Evolutionary conservation across 2,329 filamentous ascomycete genomes (phyloP).

Genomic region (Fusarium armeniacum): DNA sequence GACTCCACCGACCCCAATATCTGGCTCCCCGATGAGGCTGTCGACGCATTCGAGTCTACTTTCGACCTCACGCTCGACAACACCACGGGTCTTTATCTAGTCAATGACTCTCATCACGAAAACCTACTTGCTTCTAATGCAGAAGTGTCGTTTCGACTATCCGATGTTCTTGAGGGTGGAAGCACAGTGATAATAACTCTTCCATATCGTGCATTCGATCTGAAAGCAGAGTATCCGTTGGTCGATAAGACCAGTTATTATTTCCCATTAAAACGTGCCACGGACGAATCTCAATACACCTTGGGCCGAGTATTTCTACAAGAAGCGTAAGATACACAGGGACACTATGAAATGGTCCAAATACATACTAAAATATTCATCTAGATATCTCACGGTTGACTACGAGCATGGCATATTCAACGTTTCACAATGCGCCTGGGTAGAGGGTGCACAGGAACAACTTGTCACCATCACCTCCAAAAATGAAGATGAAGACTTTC

Average conservation of each 20-base stretch:
- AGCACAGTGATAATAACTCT: background rate
- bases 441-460: background rate
- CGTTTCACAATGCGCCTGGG: constrained; percentile 2
- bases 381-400: constrained; percentile 1
- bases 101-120: background rate
- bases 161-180: constrained; percentile 1
- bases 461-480: background rate
- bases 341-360: background rate
- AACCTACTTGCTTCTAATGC: background rate
- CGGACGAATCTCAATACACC: background rate
- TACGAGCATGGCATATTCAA: constrained; percentile 8
- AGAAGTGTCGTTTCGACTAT: background rate
- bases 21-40: background rate
- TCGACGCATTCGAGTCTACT: constrained; percentile 1
- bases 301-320: background rate
- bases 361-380: background rate
- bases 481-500: background rate
- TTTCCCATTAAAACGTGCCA: background rate
- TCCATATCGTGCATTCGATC: constrained; percentile 1
- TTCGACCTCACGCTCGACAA: constrained; percentile 1
- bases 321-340: background rate
- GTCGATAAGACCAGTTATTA: background rate
- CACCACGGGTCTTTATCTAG: background rate
- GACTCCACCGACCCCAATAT: constrained; percentile 5
- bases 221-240: background rate